Evolutionary conservation across 2,329 filamentous ascomycete species (phyloP).

Genomic region (Diaporthe vaccinii): DNA sequence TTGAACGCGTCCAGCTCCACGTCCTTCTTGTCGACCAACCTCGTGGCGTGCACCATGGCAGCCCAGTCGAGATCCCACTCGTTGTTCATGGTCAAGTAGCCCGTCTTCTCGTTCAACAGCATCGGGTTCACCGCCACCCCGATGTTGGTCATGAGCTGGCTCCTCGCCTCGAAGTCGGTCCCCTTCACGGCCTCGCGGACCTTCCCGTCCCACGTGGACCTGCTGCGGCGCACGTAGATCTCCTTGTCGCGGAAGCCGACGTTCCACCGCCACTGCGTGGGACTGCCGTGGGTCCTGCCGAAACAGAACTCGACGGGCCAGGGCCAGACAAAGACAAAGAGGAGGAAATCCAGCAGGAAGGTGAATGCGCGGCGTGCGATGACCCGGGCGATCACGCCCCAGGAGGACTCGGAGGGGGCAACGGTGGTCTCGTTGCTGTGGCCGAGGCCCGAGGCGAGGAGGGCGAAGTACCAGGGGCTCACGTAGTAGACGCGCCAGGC

Average conservation of each 20-base stretch:
- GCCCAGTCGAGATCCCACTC: slow-evolving; percentile 92
- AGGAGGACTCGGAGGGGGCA: slow-evolving; percentile 68
- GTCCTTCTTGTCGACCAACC: slow-evolving; percentile 74
- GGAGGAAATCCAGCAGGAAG: slow-evolving; percentile 81
- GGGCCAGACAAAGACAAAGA: slow-evolving; percentile 77
- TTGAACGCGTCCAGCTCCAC: slow-evolving; percentile 76
- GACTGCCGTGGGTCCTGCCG: slow-evolving; percentile 70
- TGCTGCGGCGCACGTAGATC: slow-evolving; percentile 83
- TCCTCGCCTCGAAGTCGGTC: slow-evolving; percentile 62
- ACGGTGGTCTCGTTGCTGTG: slow-evolving; percentile 77
- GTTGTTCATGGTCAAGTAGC: slow-evolving; percentile 86
- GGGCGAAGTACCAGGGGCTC: slow-evolving; percentile 78
- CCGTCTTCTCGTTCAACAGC: slow-evolving; percentile 82
- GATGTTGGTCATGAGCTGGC: slow-evolving; percentile 72
- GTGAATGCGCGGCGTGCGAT: slow-evolving; percentile 71
- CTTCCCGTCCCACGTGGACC: slow-evolving; percentile 75
- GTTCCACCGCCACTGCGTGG: slow-evolving; percentile 78
- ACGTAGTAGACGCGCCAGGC: slow-evolving; percentile 77
- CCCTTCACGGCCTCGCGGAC: slow-evolving; percentile 66
- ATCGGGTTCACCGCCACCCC: slow-evolving; percentile 77
- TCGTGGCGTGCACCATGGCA: slow-evolving; percentile 81
- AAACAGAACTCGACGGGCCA: slow-evolving; percentile 82
- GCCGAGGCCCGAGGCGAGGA: slow-evolving; percentile 75
- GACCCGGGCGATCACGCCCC: slow-evolving; percentile 68
- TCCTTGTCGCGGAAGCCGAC: slow-evolving; percentile 85